Percentiles rank a stretch among this genome's conserved stretches.
Conservation (phyloP, 2,329 filamentous ascomycete species). For the Gliomastix tumulicola region DNA sequence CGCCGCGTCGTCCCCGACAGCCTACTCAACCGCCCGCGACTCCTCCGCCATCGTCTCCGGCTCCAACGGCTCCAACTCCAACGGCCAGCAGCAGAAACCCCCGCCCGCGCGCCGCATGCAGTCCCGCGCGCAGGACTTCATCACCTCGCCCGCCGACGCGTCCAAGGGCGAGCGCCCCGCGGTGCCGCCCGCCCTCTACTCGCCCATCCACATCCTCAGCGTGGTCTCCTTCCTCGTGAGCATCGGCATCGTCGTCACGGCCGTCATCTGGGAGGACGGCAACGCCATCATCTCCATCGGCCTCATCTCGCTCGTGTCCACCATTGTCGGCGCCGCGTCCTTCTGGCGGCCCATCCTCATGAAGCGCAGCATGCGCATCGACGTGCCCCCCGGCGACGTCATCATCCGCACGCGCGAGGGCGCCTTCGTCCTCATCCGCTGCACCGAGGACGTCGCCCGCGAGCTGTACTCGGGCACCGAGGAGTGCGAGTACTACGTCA, state of each 20-base stretch:
- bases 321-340: conserved; percentile 48
- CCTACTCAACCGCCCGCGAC: neutral
- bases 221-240: conserved; percentile 43
- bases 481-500: conserved; percentile 49
- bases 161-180: conserved; percentile 29
- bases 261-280: conserved; percentile 27
- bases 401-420: conserved; percentile 54
- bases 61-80: no score
- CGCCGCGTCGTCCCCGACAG: no score
- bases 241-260: conserved; percentile 35
- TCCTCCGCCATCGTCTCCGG: no score
- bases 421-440: conserved; percentile 50
- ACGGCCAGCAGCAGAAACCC: no score
- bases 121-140: conserved; percentile 27
- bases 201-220: conserved; percentile 46
- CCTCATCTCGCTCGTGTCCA: conserved; percentile 44
- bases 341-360: conserved; percentile 51
- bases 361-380: conserved; percentile 37
- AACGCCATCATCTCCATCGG: conserved; percentile 34
- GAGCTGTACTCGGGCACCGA: conserved; percentile 57
- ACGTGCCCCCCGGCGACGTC: conserved; percentile 50
- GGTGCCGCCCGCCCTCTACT: conserved; percentile 39
- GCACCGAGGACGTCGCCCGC: conserved; percentile 53
- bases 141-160: conserved; percentile 33
- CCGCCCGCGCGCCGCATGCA: conserved; percentile 12